Conservation (phyloP, 371 early-diverging fungal genomes). For the Apophysomyces sp. region DNA sequence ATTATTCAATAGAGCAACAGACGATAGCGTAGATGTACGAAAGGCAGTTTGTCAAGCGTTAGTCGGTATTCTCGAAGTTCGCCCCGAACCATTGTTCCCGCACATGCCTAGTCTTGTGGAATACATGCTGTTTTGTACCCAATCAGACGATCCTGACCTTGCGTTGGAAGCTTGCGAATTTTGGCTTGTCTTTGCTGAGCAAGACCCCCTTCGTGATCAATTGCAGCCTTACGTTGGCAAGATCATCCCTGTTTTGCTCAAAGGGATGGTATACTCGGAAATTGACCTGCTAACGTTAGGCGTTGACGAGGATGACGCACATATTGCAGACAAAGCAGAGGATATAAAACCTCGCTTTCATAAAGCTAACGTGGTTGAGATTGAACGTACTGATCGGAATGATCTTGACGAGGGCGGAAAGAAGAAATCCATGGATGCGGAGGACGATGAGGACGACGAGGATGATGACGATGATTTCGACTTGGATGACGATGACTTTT, state of each 20-base stretch:
- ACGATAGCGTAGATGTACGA: slow-evolving; percentile 78
- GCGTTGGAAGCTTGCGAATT: slow-evolving; percentile 97
- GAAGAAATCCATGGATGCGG: slow-evolving; percentile 25
- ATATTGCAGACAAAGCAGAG: slow-evolving; percentile 83
- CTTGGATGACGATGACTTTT: slow-evolving; percentile 87
- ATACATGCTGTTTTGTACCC: slow-evolving; percentile 93
- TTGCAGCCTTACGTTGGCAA: slow-evolving; percentile 77
- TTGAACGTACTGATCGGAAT: slow-evolving; percentile 54
- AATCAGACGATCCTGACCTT: slow-evolving; percentile 76
- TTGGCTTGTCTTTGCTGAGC: slow-evolving; percentile 95
- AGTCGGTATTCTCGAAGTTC: slow-evolving; percentile 82
- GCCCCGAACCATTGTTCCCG: slow-evolving; percentile 79
- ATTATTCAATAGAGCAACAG: slow-evolving; percentile 81
- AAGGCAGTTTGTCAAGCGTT: slow-evolving; percentile 92
- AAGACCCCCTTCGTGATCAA: slow-evolving; percentile 74
- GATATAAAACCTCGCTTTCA: slow-evolving; percentile 95
- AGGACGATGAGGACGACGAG: slow-evolving; percentile 65
- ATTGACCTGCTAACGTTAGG: slow-evolving; percentile 79
- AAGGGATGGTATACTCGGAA: slow-evolving; percentile 94
- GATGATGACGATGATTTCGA: slow-evolving; percentile 86
- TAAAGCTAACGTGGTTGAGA: slow-evolving; percentile 76
- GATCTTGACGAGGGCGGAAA: slow-evolving; percentile 28
- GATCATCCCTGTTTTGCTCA: slow-evolving; percentile 89
- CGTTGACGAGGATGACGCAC: slow-evolving; percentile 81
- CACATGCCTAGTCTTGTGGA: slow-evolving; percentile 83